Conservation (phyloP, 2,329 filamentous ascomycete species). For the Paecilomyces niveus region DNA sequence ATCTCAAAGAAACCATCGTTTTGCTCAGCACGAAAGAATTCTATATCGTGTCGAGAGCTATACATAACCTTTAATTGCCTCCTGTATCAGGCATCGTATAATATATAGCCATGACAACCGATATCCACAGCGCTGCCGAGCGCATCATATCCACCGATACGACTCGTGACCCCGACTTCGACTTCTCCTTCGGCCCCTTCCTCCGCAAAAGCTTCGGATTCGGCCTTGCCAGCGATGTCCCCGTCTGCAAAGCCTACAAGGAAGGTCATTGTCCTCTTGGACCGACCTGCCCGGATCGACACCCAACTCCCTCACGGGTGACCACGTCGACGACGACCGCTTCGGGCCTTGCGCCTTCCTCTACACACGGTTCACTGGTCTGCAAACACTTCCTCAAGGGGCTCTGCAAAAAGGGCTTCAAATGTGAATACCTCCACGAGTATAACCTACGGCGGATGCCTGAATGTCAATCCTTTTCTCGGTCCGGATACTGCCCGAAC, state of each 20-base stretch:
- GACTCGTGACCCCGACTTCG: conserved; percentile 36
- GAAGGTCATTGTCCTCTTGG: conserved; percentile 83
- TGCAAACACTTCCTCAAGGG: conserved; percentile 99
- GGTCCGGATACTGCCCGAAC: conserved; percentile 91
- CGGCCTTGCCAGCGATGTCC: conserved; percentile 69
- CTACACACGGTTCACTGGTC: conserved; percentile 56
- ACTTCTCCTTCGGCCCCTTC: conserved; percentile 84
- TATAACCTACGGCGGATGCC: conserved; percentile 98
- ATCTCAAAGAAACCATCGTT: background rate
- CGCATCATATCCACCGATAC: conserved; percentile 28
- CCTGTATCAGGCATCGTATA: background rate
- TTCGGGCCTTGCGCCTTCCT: conserved; percentile 32
- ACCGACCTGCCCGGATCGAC: conserved; percentile 76
- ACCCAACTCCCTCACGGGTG: conserved; percentile 47
- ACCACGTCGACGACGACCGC: conserved; percentile 38
- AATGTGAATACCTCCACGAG: conserved; percentile 96
- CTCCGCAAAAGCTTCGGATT: conserved; percentile 77
- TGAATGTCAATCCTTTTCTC: conserved; percentile 92
- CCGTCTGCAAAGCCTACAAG: conserved; percentile 78
- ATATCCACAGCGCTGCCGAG: conserved; percentile 24
- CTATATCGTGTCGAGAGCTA: background rate
- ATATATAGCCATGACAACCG: conserved; percentile 24
- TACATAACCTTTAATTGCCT: background rate
- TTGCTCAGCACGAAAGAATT: background rate
- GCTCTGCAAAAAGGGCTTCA: conserved; percentile 93